A percentile compares a stretch with the other conserved stretches of the same genome.
Conservation (phyloP, 768 basidiomycete species). For the Neoboletus brunneissimus region DNA sequence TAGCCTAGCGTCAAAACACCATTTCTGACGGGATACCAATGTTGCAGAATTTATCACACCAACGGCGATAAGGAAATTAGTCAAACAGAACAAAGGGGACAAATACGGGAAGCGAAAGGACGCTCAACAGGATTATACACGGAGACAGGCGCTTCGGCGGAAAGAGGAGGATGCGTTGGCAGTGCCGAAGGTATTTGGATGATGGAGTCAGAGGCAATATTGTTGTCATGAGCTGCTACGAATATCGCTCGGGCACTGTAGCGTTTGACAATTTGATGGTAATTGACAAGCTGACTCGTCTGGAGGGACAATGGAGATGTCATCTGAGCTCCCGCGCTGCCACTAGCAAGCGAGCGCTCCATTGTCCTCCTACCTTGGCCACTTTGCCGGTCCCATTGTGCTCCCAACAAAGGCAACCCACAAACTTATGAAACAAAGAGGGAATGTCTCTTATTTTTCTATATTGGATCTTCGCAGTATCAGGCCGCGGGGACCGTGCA, state of each 20-base stretch:
- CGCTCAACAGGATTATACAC: conserved; percentile 61
- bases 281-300: background rate
- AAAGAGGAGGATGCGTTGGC: conserved; percentile 76
- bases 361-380: conserved; percentile 29
- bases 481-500: background rate
- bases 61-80: conserved; percentile 67
- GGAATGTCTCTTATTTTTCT: background rate
- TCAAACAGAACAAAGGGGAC: conserved; percentile 69
- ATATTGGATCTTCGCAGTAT: background rate
- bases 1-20: background rate
- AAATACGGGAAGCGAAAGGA: conserved; percentile 84
- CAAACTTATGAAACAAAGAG: conserved; percentile 27
- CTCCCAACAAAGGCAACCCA: conserved; percentile 27
- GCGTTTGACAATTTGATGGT: background rate
- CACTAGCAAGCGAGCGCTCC: conserved; percentile 21
- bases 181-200: conserved; percentile 89
- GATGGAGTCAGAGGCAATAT: conserved; percentile 22
- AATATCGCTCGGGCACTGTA: background rate
- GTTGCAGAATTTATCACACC: conserved; percentile 87
- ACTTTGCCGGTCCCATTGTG: conserved; percentile 24
- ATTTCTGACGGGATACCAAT: background rate
- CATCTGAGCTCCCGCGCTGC: background rate
- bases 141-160: conserved; percentile 61
- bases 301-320: conserved; percentile 16
- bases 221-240: background rate